Evolutionary conservation across 2,329 filamentous ascomycete species (phyloP), one percentile per base, ranked within the genome.

Genomic region (Clarireedia hainanense): DNA sequence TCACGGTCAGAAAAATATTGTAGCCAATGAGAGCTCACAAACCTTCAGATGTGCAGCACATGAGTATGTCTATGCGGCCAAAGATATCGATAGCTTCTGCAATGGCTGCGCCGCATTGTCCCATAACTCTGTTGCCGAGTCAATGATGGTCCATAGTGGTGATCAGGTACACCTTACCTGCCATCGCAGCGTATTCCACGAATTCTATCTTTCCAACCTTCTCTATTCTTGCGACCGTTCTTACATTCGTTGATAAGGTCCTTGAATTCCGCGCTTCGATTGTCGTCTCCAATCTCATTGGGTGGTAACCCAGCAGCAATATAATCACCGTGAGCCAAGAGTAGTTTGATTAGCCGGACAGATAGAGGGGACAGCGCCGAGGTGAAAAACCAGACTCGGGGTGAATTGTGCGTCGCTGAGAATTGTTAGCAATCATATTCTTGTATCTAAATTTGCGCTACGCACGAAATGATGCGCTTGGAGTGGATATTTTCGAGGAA

Each of bases 371-470:
- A 92, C 58, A 92, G 81, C 36, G 89, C 89, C 57, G 89, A 86
- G 10, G 91, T 96, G 62, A 99, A 76, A 68, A 99, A 85, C 94
- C 94, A 97, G 66, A 92, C 89, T 67, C 92, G 86, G 50, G 91
- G 91, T 34, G 81, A 85, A 67, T 85, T 85, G 70, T 85, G 81
- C 23, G 81, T 84, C 60, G 82, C 67, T 68, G 48, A 26, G 23
- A 15, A 27, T 15, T 20, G 49, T 65, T 46, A 66, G 60, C 27
- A 48, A 15, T 17, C 6, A 15, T 45, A n/a, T 12, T 9, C 20
- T 17, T n/a, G 26, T 37, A 45, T 6, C 7, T n/a, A n/a, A 27
- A 23, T 49, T 34, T 5, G 6, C 23, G 12, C 20, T 37, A 55
- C 60, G 9, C 60, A 68, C 66, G 67, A 50, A 69, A 69, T 37